phyloP scores from a whole-genome alignment of 305 asterid species.

The Fraxinus velutina region DNA sequence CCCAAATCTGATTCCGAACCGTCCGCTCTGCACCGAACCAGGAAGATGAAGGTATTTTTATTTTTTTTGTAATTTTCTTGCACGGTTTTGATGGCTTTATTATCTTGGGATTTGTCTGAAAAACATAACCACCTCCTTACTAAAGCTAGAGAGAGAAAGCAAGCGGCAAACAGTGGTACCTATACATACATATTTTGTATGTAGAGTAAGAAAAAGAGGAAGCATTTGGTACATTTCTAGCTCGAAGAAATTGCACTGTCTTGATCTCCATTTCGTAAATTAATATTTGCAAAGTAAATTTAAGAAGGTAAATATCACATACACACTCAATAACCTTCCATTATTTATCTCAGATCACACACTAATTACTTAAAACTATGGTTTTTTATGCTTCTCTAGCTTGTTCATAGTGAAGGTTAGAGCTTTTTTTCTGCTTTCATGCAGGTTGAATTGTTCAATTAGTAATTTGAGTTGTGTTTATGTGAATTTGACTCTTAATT shows the following conservation, averaged over 20 bases:
- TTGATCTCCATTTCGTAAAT: conserved; percentile 44
- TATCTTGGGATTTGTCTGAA: conserved; percentile 39
- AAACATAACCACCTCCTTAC: conserved; percentile 35
- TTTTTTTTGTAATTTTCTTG: neutral
- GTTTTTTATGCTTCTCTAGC: conserved; percentile 30
- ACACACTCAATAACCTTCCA: conserved; percentile 19
- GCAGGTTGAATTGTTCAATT: conserved; percentile 29
- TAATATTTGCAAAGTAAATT: conserved; percentile 41
- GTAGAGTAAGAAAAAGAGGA: conserved; percentile 22
- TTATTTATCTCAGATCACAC: conserved; percentile 47
- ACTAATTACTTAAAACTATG: conserved; percentile 18
- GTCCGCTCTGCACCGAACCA: conserved; percentile 32
- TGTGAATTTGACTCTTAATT: conserved; percentile 28
- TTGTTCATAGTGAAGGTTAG: conserved; percentile 21
- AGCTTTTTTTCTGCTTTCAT: conserved; percentile 16
- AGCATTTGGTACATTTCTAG: conserved; percentile 33
- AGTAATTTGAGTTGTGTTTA: conserved; percentile 30
- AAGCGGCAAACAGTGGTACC: conserved; percentile 24
- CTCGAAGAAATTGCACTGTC: conserved; percentile 31
- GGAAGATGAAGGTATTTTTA: conserved; percentile 3
- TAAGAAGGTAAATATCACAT: conserved; percentile 18
- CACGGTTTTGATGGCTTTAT: conserved; percentile 37
- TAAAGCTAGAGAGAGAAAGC: conserved; percentile 43
- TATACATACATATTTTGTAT: conserved; percentile 23
- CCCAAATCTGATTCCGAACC: conserved; percentile 30